phyloP scores from a whole-genome alignment of 139 green algal species.

The Zygnema circumcarinatum region DNA sequence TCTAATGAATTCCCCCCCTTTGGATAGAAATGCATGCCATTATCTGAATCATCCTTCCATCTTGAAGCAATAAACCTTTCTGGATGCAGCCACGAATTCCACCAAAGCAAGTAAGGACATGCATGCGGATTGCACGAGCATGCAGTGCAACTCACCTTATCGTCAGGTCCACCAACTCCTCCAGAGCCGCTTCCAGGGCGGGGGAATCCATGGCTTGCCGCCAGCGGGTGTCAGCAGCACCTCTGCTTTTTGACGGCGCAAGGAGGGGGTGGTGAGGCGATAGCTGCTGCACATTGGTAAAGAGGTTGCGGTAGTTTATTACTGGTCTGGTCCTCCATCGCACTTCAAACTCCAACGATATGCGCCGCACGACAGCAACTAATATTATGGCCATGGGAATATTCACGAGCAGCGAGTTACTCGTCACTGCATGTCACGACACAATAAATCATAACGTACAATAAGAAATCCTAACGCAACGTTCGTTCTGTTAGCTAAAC shows the following conservation, averaged over 20 bases:
- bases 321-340: not conserved
- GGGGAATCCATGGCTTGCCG: slow-evolving; percentile 15
- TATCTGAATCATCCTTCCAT: too few relatives aligned
- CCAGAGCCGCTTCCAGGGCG: slow-evolving; percentile 29
- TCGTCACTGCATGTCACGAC: not conserved
- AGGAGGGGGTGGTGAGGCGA: not conserved
- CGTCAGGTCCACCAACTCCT: slow-evolving; percentile 12
- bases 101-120: too few relatives aligned
- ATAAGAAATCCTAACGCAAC: not conserved
- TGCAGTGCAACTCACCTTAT: slow-evolving; percentile 20
- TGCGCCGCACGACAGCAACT: slow-evolving; percentile 11
- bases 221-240: not conserved
- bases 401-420: slow-evolving; percentile 27
- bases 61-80: too few relatives aligned
- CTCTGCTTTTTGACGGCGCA: not conserved
- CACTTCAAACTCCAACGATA: slow-evolving; percentile 30
- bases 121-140: too few relatives aligned
- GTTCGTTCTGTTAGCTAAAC: not conserved
- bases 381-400: slow-evolving; percentile 24
- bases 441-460: too few relatives aligned
- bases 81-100: too few relatives aligned
- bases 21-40: too few relatives aligned
- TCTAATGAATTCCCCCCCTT: too few relatives aligned
- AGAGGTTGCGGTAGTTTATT: slow-evolving; percentile 4
- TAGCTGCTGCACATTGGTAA: not conserved